phyloP scores from a whole-genome alignment of 2,329 filamentous ascomycete species.

The Seiridium cupressi region DNA sequence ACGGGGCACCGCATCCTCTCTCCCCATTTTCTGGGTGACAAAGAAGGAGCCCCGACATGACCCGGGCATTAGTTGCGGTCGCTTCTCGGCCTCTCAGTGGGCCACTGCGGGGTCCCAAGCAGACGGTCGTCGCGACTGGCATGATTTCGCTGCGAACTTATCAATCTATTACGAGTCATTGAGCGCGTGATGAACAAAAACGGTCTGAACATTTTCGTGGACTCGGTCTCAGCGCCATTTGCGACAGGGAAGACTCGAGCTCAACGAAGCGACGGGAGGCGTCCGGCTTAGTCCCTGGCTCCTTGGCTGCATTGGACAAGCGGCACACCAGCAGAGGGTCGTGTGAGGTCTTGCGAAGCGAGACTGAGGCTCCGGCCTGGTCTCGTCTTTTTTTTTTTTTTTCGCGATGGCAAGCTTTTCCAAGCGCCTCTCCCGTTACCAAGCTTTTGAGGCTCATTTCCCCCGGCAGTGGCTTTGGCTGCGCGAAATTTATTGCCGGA shows the following conservation, averaged over 20 bases:
- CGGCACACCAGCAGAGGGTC: neutral
- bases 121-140: neutral
- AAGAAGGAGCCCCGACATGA: neutral
- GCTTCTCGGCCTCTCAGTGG: constrained; percentile 11
- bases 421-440: constrained; percentile 4
- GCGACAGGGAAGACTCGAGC: too few species aligned
- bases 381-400: neutral
- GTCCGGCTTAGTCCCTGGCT: neutral
- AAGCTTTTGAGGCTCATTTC: neutral
- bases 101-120: neutral
- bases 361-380: neutral
- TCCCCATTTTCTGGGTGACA: neutral
- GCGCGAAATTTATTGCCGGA: neutral
- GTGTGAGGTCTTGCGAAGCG: too few species aligned
- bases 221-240: neutral
- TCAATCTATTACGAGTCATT: neutral
- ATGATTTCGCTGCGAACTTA: neutral
- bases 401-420: neutral
- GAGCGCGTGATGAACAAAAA: neutral
- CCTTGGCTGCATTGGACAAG: neutral
- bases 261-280: too few species aligned
- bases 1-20: neutral
- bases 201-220: neutral
- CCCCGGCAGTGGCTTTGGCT: neutral
- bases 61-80: constrained; percentile 6